phyloP scores from a whole-genome alignment of 805 yeast species.

The Yamadazyma sp. region DNA sequence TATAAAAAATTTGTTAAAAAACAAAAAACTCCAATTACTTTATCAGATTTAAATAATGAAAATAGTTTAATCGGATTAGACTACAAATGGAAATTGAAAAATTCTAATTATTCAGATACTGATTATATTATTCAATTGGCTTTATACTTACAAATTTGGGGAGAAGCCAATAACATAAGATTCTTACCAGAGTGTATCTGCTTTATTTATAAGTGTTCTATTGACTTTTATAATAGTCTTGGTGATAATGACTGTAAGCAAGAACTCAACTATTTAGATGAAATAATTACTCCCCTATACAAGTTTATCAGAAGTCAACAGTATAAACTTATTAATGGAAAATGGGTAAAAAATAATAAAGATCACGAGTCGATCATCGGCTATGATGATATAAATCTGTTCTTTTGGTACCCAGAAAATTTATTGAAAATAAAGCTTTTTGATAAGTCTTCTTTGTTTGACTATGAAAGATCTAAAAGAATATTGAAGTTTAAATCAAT shows the following conservation, averaged over 20 bases:
- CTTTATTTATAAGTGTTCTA: conserved; percentile 28
- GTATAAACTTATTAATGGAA: conserved; percentile 52
- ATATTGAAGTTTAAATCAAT: conserved; percentile 29
- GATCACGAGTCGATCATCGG: conserved; percentile 65
- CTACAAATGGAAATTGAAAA: conserved; percentile 62
- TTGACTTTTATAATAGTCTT: conserved; percentile 16
- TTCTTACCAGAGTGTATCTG: conserved; percentile 86
- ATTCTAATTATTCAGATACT: conserved; percentile 50
- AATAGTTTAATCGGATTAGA: conserved; percentile 18
- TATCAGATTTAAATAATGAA: conserved; percentile 12
- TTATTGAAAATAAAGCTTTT: conserved; percentile 28
- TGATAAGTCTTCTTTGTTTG: conserved; percentile 30
- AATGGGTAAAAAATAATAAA: conserved; percentile 55
- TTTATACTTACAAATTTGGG: conserved; percentile 74
- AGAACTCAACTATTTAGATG: conserved; percentile 24
- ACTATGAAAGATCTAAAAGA: conserved; percentile 26
- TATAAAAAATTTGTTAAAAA: conserved; percentile 21
- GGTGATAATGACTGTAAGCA: not conserved
- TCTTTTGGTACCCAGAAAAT: conserved; percentile 46
- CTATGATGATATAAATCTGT: conserved; percentile 53
- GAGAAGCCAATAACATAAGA: conserved; percentile 82
- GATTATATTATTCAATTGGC: conserved; percentile 68
- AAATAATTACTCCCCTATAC: conserved; percentile 49
- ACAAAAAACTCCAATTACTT: conserved; percentile 33
- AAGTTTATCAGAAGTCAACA: conserved; percentile 66